Evolutionary conservation across 345 rosid species (phyloP).

Genomic region (Physaria fendleri): DNA sequence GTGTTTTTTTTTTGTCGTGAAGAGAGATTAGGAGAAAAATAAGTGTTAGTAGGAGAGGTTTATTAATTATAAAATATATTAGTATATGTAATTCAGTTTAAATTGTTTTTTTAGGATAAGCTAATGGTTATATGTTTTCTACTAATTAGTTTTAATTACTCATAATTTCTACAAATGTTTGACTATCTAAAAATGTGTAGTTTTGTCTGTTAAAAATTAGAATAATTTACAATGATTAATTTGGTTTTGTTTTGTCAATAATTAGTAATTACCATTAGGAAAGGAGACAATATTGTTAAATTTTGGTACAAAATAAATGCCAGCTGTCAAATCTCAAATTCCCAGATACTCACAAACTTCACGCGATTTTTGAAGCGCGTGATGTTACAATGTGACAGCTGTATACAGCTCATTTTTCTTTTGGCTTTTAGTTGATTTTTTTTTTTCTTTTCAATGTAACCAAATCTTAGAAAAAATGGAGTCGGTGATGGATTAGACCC

Average conservation of each 20-base stretch:
- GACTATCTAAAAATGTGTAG: not conserved
- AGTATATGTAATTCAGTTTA: slow-evolving; percentile 13
- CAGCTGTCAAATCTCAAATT: slow-evolving; percentile 2
- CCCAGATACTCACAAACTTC: not conserved
- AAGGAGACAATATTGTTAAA: not conserved
- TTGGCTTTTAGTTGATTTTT: slow-evolving; percentile 14
- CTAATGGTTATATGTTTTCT: slow-evolving; percentile 8
- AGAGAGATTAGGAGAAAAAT: slow-evolving; percentile 20
- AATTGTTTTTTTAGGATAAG: not conserved
- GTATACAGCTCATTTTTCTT: slow-evolving; percentile 23
- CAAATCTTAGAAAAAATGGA: no score
- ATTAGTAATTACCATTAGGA: not conserved
- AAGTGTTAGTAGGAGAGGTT: slow-evolving; percentile 16
- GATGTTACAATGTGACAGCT: slow-evolving; percentile 6
- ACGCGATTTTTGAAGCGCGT: slow-evolving; percentile 18
- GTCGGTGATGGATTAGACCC: slow-evolving; percentile 21
- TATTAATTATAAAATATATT: not conserved
- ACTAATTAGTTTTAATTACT: not conserved
- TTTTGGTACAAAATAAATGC: not conserved
- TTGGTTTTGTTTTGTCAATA: not conserved
- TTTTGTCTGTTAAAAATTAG: not conserved
- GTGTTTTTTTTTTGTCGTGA: not conserved
- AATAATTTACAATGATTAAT: not conserved
- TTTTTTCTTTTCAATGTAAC: no score
- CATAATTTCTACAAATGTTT: not conserved